Evolutionary conservation across 2,329 filamentous ascomycete genomes (phyloP).

Genomic region (Hypoxylon sp.): DNA sequence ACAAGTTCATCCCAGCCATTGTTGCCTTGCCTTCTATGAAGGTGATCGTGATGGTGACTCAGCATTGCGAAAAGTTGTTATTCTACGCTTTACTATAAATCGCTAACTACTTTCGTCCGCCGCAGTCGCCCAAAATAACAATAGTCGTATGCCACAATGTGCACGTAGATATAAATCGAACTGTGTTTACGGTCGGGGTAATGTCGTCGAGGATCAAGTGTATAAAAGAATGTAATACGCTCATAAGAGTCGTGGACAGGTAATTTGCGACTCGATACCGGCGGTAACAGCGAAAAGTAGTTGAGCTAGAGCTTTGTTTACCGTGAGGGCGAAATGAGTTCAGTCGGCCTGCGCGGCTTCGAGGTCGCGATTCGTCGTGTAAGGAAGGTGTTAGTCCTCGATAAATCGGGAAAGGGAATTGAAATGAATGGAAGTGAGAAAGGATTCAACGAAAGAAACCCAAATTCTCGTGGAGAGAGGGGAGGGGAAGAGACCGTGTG

Average conservation of each 20-base stretch:
- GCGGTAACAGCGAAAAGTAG: constrained; percentile 38
- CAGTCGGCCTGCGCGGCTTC: constrained; percentile 35
- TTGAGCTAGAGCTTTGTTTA: constrained; percentile 43
- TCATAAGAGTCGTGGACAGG: constrained; percentile 41
- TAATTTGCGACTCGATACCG: constrained; percentile 34
- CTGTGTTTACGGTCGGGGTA: constrained; percentile 1
- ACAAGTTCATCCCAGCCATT: constrained; percentile 48
- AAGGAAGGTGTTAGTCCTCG: constrained; percentile 48
- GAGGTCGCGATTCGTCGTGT: constrained; percentile 37
- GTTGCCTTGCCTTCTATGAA: constrained; percentile 47
- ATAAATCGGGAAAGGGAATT: constrained; percentile 43
- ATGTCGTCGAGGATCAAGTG: constrained; percentile 23
- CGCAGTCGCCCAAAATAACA: constrained; percentile 17
- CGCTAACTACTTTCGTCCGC: constrained; percentile 24
- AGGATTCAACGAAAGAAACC: constrained; percentile 41
- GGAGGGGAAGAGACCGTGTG: constrained; percentile 41
- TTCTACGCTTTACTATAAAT: constrained; percentile 8
- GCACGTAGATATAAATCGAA: constrained; percentile 12
- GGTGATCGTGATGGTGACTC: constrained; percentile 47
- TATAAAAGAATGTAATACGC: constrained; percentile 49
- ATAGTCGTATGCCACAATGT: constrained; percentile 11
- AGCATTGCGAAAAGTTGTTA: constrained; percentile 43
- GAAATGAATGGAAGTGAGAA: constrained; percentile 50
- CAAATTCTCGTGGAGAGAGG: constrained; percentile 43
- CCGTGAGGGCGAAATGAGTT: constrained; percentile 40